Conservation (phyloP, 2,329 filamentous ascomycete species). For the Calonectria pseudoreteaudii region DNA sequence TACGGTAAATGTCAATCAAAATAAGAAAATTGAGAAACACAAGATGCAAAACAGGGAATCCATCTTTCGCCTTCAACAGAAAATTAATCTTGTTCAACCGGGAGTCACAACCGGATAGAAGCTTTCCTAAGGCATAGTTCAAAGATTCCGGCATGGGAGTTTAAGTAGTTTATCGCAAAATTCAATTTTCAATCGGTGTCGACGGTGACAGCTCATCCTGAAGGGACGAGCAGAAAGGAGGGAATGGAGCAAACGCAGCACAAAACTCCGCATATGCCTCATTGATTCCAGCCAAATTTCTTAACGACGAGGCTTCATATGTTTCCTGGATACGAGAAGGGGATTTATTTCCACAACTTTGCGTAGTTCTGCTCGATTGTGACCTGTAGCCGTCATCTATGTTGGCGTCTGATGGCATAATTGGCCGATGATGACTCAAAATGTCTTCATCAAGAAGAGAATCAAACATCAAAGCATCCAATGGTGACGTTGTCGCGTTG, state of each 20-base stretch:
- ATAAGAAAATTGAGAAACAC: too few relatives aligned
- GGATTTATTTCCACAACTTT: not conserved
- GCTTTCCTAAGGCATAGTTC: too few relatives aligned
- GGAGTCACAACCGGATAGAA: too few relatives aligned
- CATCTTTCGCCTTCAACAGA: too few relatives aligned
- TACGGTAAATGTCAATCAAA: too few relatives aligned
- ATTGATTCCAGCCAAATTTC: not conserved
- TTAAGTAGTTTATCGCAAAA: too few relatives aligned
- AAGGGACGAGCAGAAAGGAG: not conserved
- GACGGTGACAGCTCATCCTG: too few relatives aligned
- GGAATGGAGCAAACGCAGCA: not conserved
- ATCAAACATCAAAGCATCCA: not conserved
- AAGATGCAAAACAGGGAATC: too few relatives aligned
- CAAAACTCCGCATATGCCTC: not conserved
- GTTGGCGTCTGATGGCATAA: not conserved
- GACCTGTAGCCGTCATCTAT: not conserved
- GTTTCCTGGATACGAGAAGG: not conserved
- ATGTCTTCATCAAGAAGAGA: not conserved
- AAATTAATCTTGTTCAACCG: too few relatives aligned
- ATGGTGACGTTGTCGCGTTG: not conserved
- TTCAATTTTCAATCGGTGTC: too few relatives aligned
- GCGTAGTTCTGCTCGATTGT: not conserved
- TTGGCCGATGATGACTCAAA: not conserved
- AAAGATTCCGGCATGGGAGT: too few relatives aligned
- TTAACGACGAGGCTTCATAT: too few relatives aligned